Conservation (phyloP, 164 flowering plant species). For the Vitis riparia region DNA sequence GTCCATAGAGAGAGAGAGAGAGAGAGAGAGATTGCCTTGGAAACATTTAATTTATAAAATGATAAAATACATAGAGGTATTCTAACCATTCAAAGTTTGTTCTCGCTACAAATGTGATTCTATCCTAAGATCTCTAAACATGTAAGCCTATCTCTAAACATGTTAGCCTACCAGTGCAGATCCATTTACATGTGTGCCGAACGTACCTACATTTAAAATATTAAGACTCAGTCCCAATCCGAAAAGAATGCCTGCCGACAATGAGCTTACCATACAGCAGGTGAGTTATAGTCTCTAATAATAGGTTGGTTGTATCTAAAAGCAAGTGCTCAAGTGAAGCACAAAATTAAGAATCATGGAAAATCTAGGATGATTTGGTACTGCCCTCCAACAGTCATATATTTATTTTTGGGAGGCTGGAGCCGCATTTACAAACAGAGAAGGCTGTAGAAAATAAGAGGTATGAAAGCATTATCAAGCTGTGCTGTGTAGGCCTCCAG, state of each 20-base stretch:
- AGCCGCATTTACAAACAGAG: conserved; percentile 61
- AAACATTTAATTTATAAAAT: too few species aligned
- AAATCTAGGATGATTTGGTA: not conserved
- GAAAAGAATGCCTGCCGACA: not conserved
- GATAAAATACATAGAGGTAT: too few species aligned
- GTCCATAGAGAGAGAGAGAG: too few species aligned
- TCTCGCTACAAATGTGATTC: too few species aligned
- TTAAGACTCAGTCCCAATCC: not conserved
- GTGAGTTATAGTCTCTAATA: not conserved
- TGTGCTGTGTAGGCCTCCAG: conserved; percentile 98
- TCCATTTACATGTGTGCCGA: not conserved
- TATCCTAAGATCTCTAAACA: too few species aligned
- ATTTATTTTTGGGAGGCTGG: not conserved
- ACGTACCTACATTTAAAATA: not conserved
- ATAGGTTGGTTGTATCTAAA: conserved; percentile 3
- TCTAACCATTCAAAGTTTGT: too few species aligned
- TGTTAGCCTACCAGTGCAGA: too few species aligned
- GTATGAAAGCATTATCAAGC: conserved; percentile 96
- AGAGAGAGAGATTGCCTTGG: too few species aligned
- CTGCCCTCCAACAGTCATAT: not conserved
- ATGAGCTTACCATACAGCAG: not conserved
- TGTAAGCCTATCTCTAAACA: too few species aligned
- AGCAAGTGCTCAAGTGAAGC: not conserved
- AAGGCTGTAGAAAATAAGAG: conserved; percentile 88
- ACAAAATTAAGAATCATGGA: not conserved